Evolutionary conservation across 306 rosid genomes (phyloP), one percentile per base, ranked within the genome.

Genomic region (Prinsepia uniflora): DNA sequence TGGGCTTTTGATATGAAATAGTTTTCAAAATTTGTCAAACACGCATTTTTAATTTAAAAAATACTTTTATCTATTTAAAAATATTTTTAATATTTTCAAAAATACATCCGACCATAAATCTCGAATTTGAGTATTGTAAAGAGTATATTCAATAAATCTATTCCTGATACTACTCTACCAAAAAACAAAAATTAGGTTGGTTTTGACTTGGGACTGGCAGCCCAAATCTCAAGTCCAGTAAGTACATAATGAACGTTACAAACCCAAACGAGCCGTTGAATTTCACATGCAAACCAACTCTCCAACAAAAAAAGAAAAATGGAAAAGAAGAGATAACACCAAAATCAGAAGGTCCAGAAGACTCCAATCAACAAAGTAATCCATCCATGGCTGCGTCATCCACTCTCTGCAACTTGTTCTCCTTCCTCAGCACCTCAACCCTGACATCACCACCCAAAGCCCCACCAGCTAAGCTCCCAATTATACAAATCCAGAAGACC

Each of bases 341-440:
- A 19, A 71, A 75, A 61, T 18, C 48, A 10, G 49, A 47, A 47
- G 55, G 53, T 59, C 49, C 39, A 55, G 58, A 14, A 46, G 18
- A 4, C n/a, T 19, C 55, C 10, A 69, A 59, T 50, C 63, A 46
- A 4, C 43, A 24, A 42, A 42, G 10, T 42, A 68, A 70, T 5
- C 82, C 70, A 90, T 10, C 81, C 70, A 90, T 90, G 90, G 96
- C 98, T 69, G 67, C 87, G 79, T 80, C 90, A 74, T 87, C 88
- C 75, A 65, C 87, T n/a, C 67, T 84, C 69, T 75, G 47, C 79
- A 89, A 78, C 77, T 82, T 87, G 70, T 85, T 87, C 86, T 84
- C 96, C 30, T 83, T 86, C 67, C 71, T 89, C 85, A 63, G 80
- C 11, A 88, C 90, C 66, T 17, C 93, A 45, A 91, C 84, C 75